phyloP scores from a whole-genome alignment of 495 filamentous ascomycete species.

The Xylaria palmicola region DNA sequence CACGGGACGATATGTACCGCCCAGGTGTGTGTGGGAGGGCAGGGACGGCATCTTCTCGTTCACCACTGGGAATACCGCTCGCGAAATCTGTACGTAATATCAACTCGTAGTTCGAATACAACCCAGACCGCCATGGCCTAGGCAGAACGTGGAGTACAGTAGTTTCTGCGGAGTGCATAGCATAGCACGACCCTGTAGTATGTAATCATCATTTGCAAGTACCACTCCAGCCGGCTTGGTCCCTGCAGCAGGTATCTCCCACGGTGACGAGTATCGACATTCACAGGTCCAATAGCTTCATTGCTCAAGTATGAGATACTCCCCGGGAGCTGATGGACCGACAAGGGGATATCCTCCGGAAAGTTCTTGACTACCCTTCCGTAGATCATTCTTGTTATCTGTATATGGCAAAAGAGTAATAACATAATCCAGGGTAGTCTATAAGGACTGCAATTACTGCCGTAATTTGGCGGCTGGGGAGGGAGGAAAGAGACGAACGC shows the following conservation, averaged over 20 bases:
- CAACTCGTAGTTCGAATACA: neutral
- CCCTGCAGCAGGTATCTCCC: neutral
- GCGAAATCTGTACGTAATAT: constrained; percentile 16
- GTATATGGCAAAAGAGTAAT: neutral
- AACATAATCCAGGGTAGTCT: neutral
- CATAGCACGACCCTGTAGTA: neutral
- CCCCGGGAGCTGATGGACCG: neutral
- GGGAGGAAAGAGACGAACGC: too few relatives aligned
- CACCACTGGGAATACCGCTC: neutral
- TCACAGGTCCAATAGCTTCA: neutral
- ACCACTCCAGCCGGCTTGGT: neutral
- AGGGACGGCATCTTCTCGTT: neutral
- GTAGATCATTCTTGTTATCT: neutral
- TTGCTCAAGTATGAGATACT: neutral
- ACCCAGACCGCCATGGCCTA: constrained; percentile 3
- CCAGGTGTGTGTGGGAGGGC: neutral
- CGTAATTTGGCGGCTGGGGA: too few relatives aligned
- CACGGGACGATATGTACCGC: neutral
- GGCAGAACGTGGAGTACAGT: constrained; percentile 13
- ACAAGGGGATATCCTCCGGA: neutral
- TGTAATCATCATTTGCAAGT: constrained; percentile 1
- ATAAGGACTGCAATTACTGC: too few relatives aligned
- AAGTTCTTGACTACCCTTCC: neutral
- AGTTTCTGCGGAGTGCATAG: constrained; percentile 2
- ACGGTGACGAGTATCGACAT: too few relatives aligned